Evolutionary conservation across 768 basidiomycete species (phyloP).

Genomic region (Porpolomopsis calyptriformis): DNA sequence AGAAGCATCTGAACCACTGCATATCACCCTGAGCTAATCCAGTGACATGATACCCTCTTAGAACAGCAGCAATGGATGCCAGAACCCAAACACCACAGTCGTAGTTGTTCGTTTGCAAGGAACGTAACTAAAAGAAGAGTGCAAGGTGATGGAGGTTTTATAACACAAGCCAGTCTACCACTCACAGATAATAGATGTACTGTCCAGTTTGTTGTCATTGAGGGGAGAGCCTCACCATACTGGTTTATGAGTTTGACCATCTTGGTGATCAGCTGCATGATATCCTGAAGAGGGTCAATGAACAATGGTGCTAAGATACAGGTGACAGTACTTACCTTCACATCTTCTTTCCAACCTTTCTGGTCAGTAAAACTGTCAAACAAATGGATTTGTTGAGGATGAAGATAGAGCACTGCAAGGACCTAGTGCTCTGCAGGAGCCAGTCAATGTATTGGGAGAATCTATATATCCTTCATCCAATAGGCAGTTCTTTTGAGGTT

Average conservation of each 20-base stretch:
- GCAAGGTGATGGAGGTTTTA: background rate
- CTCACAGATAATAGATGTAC: constrained; percentile 1
- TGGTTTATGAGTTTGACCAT: background rate
- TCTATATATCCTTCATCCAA: constrained; percentile 25
- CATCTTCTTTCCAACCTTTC: constrained; percentile 1
- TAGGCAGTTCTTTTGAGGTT: constrained; percentile 9
- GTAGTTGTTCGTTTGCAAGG: constrained; percentile 4
- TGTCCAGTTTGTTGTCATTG: background rate
- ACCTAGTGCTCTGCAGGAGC: constrained; percentile 22
- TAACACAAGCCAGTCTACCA: background rate
- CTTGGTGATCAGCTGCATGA: background rate
- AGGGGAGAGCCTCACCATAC: background rate
- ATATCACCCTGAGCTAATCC: constrained; percentile 1
- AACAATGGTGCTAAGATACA: background rate
- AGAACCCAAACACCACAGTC: constrained; percentile 8
- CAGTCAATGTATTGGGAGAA: constrained; percentile 26
- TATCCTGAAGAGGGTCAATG: background rate
- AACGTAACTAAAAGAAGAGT: background rate
- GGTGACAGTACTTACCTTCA: constrained; percentile 1
- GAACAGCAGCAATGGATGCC: constrained; percentile 3
- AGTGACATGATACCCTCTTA: constrained; percentile 2
- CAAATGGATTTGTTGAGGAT: constrained; percentile 11
- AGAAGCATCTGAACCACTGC: background rate
- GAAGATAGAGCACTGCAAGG: constrained; percentile 14
- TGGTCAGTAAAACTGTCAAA: constrained; percentile 23